phyloP scores from a whole-genome alignment of 176 grass and related monocot species.

The Oryza nivara region DNA sequence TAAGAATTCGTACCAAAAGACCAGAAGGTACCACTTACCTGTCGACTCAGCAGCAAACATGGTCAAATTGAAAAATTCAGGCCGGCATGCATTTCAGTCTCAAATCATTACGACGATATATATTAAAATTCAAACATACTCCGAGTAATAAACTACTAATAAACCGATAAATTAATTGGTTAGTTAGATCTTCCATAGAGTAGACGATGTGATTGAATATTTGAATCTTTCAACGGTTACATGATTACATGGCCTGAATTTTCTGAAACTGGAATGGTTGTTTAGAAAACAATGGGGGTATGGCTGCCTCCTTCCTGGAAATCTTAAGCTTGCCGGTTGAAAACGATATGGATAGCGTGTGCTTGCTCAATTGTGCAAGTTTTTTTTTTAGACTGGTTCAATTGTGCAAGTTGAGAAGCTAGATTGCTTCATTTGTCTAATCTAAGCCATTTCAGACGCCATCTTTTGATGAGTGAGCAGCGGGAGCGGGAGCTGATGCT shows the following conservation, averaged over 20 bases:
- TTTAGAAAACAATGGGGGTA: slow-evolving; percentile 14
- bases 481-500: background rate
- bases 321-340: slow-evolving; percentile 12
- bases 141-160: background rate
- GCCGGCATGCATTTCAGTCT: slow-evolving; percentile 37
- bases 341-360: slow-evolving; percentile 1
- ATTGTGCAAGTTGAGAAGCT: slow-evolving; percentile 23
- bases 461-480: background rate
- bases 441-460: background rate
- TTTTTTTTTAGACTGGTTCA: too few species aligned
- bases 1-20: slow-evolving; percentile 12
- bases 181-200: background rate
- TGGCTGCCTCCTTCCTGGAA: slow-evolving; percentile 11
- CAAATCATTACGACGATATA: slow-evolving; percentile 1
- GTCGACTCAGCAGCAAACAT: slow-evolving; percentile 27
- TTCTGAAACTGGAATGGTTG: background rate
- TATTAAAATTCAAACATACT: background rate
- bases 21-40: background rate
- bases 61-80: background rate
- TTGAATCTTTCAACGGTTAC: background rate
- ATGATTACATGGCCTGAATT: slow-evolving; percentile 12
- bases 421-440: slow-evolving; percentile 27
- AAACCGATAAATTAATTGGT: slow-evolving; percentile 1
- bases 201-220: slow-evolving; percentile 29
- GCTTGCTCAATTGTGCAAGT: background rate